Conservation (phyloP, 2,329 filamentous ascomycete species). For the Penicillium thymicola region DNA sequence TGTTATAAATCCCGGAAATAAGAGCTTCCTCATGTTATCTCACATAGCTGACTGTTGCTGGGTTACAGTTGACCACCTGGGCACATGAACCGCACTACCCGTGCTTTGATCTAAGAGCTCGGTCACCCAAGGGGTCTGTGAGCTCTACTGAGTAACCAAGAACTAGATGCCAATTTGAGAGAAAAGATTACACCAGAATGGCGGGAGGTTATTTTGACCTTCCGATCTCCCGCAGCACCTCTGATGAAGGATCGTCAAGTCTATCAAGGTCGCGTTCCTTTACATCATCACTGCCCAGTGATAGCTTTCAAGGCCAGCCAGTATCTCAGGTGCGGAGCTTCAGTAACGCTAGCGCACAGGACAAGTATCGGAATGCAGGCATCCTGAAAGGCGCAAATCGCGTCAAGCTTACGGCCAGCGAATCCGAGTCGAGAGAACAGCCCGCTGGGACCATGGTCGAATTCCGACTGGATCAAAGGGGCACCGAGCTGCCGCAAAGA, state of each 20-base stretch:
- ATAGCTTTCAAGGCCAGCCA: constrained; percentile 19
- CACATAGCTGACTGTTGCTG: constrained; percentile 28
- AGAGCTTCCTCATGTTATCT: constrained; percentile 5
- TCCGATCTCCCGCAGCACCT: constrained; percentile 22
- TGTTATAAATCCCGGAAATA: background rate
- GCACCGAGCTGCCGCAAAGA: constrained; percentile 29
- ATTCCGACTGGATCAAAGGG: constrained; percentile 31
- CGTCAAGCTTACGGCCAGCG: constrained; percentile 32
- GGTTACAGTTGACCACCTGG: constrained; percentile 13
- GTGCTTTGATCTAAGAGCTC: constrained; percentile 1
- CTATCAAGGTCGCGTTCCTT: constrained; percentile 28
- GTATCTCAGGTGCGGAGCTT: constrained; percentile 9
- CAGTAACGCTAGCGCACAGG: constrained; percentile 28
- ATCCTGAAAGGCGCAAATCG: constrained; percentile 37
- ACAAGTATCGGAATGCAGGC: constrained; percentile 38
- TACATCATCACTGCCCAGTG: constrained; percentile 24
- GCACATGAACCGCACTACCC: constrained; percentile 2
- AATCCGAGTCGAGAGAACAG: constrained; percentile 20
- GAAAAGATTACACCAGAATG: constrained; percentile 24
- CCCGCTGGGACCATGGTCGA: constrained; percentile 26
- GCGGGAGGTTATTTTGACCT: constrained; percentile 36
- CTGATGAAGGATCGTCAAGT: constrained; percentile 13
- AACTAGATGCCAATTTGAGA: background rate
- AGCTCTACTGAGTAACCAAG: constrained; percentile 6
- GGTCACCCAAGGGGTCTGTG: constrained; percentile 3